phyloP scores from a whole-genome alignment of 2,329 filamentous ascomycete genomes.

The Sarocladiaceae sp. region DNA sequence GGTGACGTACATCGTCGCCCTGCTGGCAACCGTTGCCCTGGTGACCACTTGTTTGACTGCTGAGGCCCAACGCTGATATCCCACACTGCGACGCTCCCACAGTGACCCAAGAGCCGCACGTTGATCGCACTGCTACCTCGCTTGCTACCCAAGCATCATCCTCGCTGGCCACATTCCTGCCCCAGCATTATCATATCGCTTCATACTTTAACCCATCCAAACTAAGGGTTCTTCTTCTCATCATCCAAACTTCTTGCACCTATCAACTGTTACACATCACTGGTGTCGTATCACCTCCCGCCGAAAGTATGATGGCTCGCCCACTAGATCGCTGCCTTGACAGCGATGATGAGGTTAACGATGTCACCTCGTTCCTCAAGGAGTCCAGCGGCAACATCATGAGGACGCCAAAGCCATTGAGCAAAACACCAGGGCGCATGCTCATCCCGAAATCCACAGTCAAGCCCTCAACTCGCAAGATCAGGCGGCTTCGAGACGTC shows the following conservation, averaged over 20 bases:
- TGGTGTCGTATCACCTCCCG: not conserved
- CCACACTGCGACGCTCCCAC: not conserved
- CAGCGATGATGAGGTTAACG: constrained; percentile 39
- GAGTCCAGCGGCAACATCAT: constrained; percentile 15
- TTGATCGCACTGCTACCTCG: not conserved
- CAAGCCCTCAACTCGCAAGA: constrained; percentile 22
- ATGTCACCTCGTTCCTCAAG: constrained; percentile 27
- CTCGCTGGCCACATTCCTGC: not conserved
- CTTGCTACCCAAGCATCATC: not conserved
- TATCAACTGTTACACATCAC: not conserved
- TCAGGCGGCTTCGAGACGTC: constrained; percentile 25
- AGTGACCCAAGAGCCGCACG: not conserved
- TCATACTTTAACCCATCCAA: not conserved
- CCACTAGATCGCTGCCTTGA: constrained; percentile 24
- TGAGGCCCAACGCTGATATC: not conserved
- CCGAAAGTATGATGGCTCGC: constrained; percentile 22
- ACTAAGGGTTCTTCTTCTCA: not conserved
- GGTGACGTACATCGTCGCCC: not conserved
- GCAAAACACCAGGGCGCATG: constrained; percentile 13
- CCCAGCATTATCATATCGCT: not conserved
- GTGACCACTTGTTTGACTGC: constrained; percentile 7
- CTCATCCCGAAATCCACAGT: constrained; percentile 19
- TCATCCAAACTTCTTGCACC: not conserved
- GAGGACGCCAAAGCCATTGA: constrained; percentile 11
- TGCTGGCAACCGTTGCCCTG: constrained; percentile 2